Base-by-base conservation (phyloP, 2,329 filamentous ascomycete genomes). In the Diplodia scrobiculata region DNA sequence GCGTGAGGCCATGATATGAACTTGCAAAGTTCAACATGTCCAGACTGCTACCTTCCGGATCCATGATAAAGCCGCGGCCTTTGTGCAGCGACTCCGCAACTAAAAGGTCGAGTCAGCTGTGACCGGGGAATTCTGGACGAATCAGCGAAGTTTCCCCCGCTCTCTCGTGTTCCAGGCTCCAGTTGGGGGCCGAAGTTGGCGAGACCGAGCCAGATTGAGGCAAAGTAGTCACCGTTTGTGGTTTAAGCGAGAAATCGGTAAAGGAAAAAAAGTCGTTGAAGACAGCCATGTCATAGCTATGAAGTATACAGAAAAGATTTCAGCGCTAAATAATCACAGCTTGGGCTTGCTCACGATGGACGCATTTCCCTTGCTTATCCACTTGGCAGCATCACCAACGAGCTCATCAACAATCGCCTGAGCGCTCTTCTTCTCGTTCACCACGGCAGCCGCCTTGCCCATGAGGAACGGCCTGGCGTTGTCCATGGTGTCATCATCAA, bases 401-500 rank as follows among this genome's bases (percentile, higher is more conserved):
- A 99, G 90, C 83, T 99, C 95, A 75, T 99, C 95, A 47, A 99
- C 89, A 68, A 99, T 94, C 19, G 79, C 91, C 86, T 93, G 96
- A 68, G 95, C 95, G 47, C 85, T 82, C 87, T 96, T 96, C 84
- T 89, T 90, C 82, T 98, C 92, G 75, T 94, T 95, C 66, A 95
- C 91, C 36, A 97, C 91, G 32, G 95, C 94, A 45, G 95, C 91
- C 68, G 91, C 94, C 85, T 98, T 96, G 78, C 95, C 95, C 95
- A 99, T 99, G 72, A 97, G 81, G 84, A 87, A 96, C 14, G 93
- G 93, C 67, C 92, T 86, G 74, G 92, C 93, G 76, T 95, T 92
- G 78, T 98, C 95, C 82, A 99, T 88, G 38, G 90, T 86, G 48
- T 98, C 92, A 68, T 97, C 93, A 67, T 91, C 86, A 52, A 84